phyloP scores from a whole-genome alignment of 148 eudicot genomes.

The Euryodendron excelsum region DNA sequence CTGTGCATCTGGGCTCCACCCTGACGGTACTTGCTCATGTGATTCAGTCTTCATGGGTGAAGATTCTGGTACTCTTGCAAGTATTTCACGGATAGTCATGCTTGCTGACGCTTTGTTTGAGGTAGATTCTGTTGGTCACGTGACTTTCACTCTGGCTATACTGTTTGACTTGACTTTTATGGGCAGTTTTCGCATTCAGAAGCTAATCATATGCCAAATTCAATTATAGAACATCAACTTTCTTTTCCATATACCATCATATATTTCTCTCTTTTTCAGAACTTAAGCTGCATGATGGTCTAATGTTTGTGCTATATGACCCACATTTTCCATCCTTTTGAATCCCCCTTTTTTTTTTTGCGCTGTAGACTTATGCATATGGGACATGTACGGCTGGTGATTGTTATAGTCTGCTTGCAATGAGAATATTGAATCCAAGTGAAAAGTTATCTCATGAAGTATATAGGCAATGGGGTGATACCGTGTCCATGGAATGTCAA shows the following conservation, averaged over 20 bases:
- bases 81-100: conserved; percentile 55
- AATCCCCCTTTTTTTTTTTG: not conserved
- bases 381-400: not conserved
- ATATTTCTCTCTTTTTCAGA: not conserved
- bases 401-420: not conserved
- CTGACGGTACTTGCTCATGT: conserved; percentile 57
- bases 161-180: not conserved
- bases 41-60: conserved; percentile 36
- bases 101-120: conserved; percentile 71
- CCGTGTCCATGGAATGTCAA: not conserved
- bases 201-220: not conserved
- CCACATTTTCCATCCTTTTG: not conserved
- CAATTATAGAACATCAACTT: not conserved
- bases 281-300: not conserved
- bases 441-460: conserved; percentile 2
- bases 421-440: conserved; percentile 4
- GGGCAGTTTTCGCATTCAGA: not conserved
- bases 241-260: not conserved
- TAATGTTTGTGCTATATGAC: not conserved
- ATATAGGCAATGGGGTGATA: not conserved
- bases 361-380: not conserved
- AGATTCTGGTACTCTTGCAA: conserved; percentile 40
- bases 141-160: not conserved
- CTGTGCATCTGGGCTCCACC: conserved; percentile 53
- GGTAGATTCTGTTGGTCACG: conserved; percentile 22